A percentile compares a stretch with the other conserved stretches of the same genome.
Evolutionary conservation across 192 early-diverging fungal species (phyloP).

Genomic region (Rhizophlyctis rosea): DNA sequence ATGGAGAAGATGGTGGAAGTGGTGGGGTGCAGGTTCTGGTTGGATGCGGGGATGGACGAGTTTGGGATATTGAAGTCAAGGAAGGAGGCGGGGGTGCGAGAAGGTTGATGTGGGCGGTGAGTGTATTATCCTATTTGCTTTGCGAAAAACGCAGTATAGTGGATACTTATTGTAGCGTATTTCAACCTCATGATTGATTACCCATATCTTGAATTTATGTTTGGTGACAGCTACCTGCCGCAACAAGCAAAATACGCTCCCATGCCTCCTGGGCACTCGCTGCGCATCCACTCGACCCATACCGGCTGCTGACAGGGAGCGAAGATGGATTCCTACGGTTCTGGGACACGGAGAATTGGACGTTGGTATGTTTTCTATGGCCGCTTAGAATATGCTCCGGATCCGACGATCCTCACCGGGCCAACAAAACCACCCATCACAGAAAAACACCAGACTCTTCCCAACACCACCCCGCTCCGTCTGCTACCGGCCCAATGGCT

Average conservation of each 20-base stretch:
- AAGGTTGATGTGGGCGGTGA: no score
- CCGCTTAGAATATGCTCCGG: not conserved
- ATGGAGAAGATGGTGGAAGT: not conserved
- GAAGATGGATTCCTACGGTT: slow-evolving; percentile 29
- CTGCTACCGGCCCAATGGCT: no score
- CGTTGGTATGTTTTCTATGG: slow-evolving; percentile 5
- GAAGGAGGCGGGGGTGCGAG: slow-evolving; percentile 4
- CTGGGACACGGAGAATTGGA: slow-evolving; percentile 16
- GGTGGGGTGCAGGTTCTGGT: slow-evolving; percentile 14
- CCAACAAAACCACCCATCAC: not conserved
- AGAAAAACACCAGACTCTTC: not conserved
- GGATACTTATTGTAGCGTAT: no score
- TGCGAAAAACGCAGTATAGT: no score
- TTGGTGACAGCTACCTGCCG: no score
- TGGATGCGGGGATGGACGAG: slow-evolving; percentile 18
- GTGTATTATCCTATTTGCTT: no score
- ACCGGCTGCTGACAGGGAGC: slow-evolving; percentile 19
- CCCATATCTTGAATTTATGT: no score
- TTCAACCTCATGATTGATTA: no score
- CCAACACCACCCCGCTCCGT: no score
- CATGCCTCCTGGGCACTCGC: slow-evolving; percentile 40
- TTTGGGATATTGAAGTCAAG: slow-evolving; percentile 16
- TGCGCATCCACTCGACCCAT: slow-evolving; percentile 24
- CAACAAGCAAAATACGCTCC: no score
- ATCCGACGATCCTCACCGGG: no score